phyloP scores from a whole-genome alignment of 2,329 filamentous ascomycete species.

The Phoma herbarum region DNA sequence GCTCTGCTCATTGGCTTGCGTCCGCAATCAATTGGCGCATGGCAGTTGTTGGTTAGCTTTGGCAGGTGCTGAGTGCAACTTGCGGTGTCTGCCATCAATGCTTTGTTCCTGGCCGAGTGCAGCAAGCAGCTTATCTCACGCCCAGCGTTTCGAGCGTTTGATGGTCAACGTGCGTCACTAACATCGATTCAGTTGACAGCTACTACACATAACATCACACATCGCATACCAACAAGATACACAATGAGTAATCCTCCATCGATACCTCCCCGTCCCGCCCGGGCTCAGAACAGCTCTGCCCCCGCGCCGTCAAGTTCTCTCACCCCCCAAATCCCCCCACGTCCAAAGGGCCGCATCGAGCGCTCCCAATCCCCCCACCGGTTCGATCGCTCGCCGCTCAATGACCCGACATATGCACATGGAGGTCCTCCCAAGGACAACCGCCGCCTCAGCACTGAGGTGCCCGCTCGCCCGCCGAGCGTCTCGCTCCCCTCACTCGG shows the following conservation, averaged over 20 bases:
- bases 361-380: conserved; percentile 80
- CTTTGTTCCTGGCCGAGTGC: conserved; percentile 23
- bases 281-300: conserved; percentile 58
- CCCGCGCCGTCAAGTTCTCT: conserved; percentile 51
- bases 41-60: conserved; percentile 27
- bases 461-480: conserved; percentile 72
- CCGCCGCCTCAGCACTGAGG: conserved; percentile 48
- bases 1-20: conserved; percentile 32
- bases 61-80: conserved; percentile 28
- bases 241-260: conserved; percentile 60
- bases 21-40: conserved; percentile 22
- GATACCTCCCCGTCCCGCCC: conserved; percentile 70
- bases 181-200: conserved; percentile 30
- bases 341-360: conserved; percentile 73
- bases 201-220: conserved; percentile 23
- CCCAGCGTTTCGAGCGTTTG: conserved; percentile 30
- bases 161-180: conserved; percentile 31
- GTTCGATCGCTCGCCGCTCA: conserved; percentile 86
- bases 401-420: conserved; percentile 68
- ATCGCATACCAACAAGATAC: conserved; percentile 21
- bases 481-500: conserved; percentile 86
- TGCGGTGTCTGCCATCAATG: conserved; percentile 24
- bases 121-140: conserved; percentile 37
- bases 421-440: conserved; percentile 46
- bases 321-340: conserved; percentile 79